Base-by-base conservation (phyloP, 352 stramenopile genomes). In the Lagenidium sp. region DNA sequence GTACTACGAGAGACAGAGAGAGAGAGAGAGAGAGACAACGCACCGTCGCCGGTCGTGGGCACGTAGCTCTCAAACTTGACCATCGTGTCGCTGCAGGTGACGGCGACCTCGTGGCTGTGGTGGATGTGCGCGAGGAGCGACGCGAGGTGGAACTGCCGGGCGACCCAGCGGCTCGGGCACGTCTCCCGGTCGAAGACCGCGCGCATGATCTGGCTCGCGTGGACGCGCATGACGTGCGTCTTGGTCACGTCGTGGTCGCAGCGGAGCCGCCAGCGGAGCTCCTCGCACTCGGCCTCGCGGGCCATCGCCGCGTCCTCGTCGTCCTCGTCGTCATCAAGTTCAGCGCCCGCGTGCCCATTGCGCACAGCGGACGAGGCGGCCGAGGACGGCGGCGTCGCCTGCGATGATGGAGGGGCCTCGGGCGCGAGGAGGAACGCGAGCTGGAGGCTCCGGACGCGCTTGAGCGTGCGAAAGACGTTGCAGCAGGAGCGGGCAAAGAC, bases 241-340 rank as follows among this genome's bases (percentile, higher is more conserved):
- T 93, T 93, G 24, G 78, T 87, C 57, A 93, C 82, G 44, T 85
- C 73, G n/a, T 82, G 84, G 57, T 90, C 81, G 55, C 81, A 93
- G 31, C 58, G 51, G 42, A 93, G 55, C 0, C 56, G 56, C 75
- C 79, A 93, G 36, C 55, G 58, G 37, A 93, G 53, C 55, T 86
- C 68, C 29, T 71, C 53, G 38, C 69, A 85, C 47, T 85, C 70
- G 15, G 80, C 29, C 16, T 85, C 72, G 20, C 78, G 47, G 44
- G 85, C 74, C n/a, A 67, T 29, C 13, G 55, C 46, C 10, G 62
- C 45, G 25, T 38, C 36, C 30, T 41, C 1, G 18, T 41, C 32
- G 29, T 43, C 49, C 41, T 55, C 49, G 19, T 38, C 25, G 18
- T 66, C 36, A 12, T 63, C 52, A n/a, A n/a, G n/a, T n/a, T n/a